These are phyloP conservation scores for Sclerospora graminicola DNA, from an alignment of 352 stramenopile species.

Conservation along the genomic window DNA sequence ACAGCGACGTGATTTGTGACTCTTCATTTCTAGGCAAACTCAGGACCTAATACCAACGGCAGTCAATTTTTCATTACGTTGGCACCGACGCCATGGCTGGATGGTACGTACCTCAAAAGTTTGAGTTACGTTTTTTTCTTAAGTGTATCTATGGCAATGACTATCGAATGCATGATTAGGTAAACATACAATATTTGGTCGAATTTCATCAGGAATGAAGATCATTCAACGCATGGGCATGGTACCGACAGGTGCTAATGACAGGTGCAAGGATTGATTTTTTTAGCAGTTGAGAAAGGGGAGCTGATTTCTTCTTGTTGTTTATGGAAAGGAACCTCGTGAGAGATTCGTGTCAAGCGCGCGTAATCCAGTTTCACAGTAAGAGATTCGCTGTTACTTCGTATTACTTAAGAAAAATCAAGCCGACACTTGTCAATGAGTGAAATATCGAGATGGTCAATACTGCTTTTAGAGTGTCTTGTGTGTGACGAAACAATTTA, in stretches of 20 bases:
- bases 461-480: too few relatives aligned
- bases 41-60: constrained; percentile 87
- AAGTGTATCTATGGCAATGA: too few relatives aligned
- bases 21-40: constrained; percentile 78
- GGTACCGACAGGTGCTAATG: constrained; percentile 80
- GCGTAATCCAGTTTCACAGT: constrained; percentile 58
- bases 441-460: too few relatives aligned
- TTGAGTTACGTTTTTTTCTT: neutral
- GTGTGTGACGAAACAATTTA: too few relatives aligned
- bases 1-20: neutral
- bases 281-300: neutral
- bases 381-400: constrained; percentile 5
- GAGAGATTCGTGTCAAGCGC: constrained; percentile 70
- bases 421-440: too few relatives aligned
- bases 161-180: constrained; percentile 16
- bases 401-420: too few relatives aligned
- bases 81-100: constrained; percentile 88
- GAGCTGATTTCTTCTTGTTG: neutral
- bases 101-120: constrained; percentile 42
- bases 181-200: constrained; percentile 92
- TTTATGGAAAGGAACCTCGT: constrained; percentile 29
- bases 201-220: constrained; percentile 89
- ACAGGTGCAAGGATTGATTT: constrained; percentile 37
- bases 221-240: constrained; percentile 88
- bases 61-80: constrained; percentile 94